Percentiles rank a stretch among this genome's conserved stretches.
Evolutionary conservation across 768 basidiomycete genomes (phyloP).

Genomic region (Mycena floridula): DNA sequence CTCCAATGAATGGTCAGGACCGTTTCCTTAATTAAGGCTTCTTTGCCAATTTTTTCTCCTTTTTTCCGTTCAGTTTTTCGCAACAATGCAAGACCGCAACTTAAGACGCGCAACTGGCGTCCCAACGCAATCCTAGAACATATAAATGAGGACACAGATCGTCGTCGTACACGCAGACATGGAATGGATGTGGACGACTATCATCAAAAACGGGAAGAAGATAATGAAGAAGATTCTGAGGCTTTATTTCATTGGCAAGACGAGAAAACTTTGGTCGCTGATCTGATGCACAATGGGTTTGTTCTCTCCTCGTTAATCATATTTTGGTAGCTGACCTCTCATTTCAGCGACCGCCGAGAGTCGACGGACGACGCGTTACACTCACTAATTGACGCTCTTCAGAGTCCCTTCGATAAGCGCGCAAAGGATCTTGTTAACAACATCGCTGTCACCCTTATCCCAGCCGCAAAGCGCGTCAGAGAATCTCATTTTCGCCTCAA

Average conservation of each 20-base stretch:
- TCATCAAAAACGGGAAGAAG: slow-evolving; percentile 18
- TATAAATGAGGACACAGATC: neutral
- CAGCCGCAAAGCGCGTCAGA: slow-evolving; percentile 43
- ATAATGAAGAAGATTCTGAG: slow-evolving; percentile 7
- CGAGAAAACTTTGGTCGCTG: slow-evolving; percentile 45
- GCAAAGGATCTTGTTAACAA: slow-evolving; percentile 31
- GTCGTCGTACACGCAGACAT: neutral
- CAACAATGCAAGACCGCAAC: neutral
- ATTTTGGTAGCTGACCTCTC: neutral
- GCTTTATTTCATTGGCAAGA: slow-evolving; percentile 45
- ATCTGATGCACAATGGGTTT: slow-evolving; percentile 39
- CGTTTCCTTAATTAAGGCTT: neutral
- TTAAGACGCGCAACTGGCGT: neutral
- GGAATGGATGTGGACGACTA: neutral
- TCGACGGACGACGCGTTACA: slow-evolving; percentile 25
- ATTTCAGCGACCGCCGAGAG: slow-evolving; percentile 17
- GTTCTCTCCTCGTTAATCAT: slow-evolving; percentile 8
- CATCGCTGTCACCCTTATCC: slow-evolving; percentile 37
- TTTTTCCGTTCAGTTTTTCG: neutral
- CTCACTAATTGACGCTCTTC: slow-evolving; percentile 33
- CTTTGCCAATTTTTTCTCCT: neutral
- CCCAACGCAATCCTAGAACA: neutral
- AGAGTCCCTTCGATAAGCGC: slow-evolving; percentile 32
- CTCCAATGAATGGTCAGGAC: no score
- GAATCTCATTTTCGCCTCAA: slow-evolving; percentile 29